phyloP scores from a whole-genome alignment of 805 yeast genomes.

The Gaillardinia entomophila region DNA sequence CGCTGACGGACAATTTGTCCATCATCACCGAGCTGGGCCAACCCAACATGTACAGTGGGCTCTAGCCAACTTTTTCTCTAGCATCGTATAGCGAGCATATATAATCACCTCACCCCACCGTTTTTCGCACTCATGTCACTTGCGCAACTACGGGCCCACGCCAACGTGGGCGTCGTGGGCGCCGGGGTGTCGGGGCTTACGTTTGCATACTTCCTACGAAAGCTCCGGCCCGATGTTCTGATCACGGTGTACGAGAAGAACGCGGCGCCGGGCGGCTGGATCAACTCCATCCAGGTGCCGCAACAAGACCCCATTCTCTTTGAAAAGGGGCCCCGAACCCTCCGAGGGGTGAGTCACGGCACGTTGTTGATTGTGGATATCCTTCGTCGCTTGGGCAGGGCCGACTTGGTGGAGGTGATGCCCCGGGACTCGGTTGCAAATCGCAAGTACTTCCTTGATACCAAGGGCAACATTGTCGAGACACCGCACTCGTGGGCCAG shows the following conservation, averaged over 20 bases:
- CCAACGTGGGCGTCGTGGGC: conserved; percentile 70
- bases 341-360: conserved; percentile 80
- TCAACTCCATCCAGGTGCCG: conserved; percentile 42
- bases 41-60: conserved; percentile 16
- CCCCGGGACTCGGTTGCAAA: conserved; percentile 58
- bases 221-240: conserved; percentile 70
- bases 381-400: conserved; percentile 41
- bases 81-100: not conserved
- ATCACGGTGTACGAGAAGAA: conserved; percentile 59
- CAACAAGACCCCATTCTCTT: conserved; percentile 30
- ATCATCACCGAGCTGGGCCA: conserved; percentile 12
- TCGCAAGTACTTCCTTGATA: conserved; percentile 56
- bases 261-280: conserved; percentile 72
- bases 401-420: conserved; percentile 53
- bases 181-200: conserved; percentile 86
- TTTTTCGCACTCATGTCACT: conserved; percentile 8
- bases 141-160: conserved; percentile 16
- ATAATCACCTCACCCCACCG: conserved; percentile 1
- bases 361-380: conserved; percentile 63
- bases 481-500: conserved; percentile 43
- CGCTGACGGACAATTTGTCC: conserved; percentile 20
- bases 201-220: conserved; percentile 60
- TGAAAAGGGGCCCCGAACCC: conserved; percentile 90
- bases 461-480: conserved; percentile 43
- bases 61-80: conserved; percentile 3